These are phyloP conservation scores for Neoascochyta sp. DNA, from an alignment of 2,329 filamentous ascomycete genomes.

Conservation along the genomic window DNA sequence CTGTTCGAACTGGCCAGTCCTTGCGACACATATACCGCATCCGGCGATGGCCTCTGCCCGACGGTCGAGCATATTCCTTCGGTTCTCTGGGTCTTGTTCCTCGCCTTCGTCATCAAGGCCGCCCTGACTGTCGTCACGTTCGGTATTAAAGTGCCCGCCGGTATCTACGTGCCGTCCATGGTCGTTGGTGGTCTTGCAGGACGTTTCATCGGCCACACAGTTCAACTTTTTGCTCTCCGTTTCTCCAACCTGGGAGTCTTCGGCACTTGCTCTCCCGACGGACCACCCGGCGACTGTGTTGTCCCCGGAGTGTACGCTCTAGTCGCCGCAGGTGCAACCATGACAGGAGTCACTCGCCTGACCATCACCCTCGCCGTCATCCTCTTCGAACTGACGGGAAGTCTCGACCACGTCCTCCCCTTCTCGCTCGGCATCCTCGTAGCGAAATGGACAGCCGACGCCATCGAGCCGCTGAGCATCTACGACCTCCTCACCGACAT, in stretches of 20 bases:
- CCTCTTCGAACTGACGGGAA: conserved; percentile 91
- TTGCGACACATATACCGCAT: conserved; percentile 66
- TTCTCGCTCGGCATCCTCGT: conserved; percentile 90
- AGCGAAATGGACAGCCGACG: conserved; percentile 97
- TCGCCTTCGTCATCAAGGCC: conserved; percentile 86
- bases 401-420: conserved; percentile 88
- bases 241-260: conserved; percentile 72
- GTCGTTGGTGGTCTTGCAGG: conserved; percentile 92
- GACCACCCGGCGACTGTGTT: conserved; percentile 74
- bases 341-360: conserved; percentile 93
- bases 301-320: conserved; percentile 96
- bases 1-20: conserved; percentile 87
- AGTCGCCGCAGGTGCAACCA: conserved; percentile 90
- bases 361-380: conserved; percentile 94
- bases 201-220: conserved; percentile 77
- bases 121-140: conserved; percentile 87
- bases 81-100: conserved; percentile 66
- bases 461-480: conserved; percentile 88
- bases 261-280: conserved; percentile 65
- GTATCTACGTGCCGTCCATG: conserved; percentile 98
- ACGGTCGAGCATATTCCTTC: conserved; percentile 70
- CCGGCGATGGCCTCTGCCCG: conserved; percentile 77
- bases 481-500: conserved; percentile 94
- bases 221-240: conserved; percentile 75
- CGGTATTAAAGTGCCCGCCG: conserved; percentile 92